phyloP scores from a whole-genome alignment of 164 flowering plant genomes.

The Pachysandra terminalis region DNA sequence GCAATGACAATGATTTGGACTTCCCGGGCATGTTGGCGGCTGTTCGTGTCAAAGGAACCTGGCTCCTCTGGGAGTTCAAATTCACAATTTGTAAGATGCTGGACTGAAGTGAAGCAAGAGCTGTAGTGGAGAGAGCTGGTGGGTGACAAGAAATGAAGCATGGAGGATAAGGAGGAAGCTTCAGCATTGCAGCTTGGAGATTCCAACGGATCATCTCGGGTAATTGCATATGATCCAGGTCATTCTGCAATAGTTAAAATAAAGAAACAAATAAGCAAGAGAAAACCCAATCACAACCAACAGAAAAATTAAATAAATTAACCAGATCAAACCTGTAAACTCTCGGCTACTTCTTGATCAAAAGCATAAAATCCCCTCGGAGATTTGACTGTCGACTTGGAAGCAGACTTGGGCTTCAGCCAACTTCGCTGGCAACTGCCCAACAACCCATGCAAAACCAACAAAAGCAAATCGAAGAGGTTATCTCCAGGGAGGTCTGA shows the following conservation, averaged over 20 bases:
- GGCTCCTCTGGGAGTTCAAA: constrained; percentile 36
- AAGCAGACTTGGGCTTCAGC: constrained; percentile 53
- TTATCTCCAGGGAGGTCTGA: constrained; percentile 47
- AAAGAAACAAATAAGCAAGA: constrained; percentile 6
- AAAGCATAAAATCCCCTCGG: constrained; percentile 47
- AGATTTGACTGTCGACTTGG: constrained; percentile 45
- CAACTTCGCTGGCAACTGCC: constrained; percentile 78
- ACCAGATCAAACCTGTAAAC: constrained; percentile 62
- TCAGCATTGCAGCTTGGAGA: constrained; percentile 91
- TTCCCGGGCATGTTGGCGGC: constrained; percentile 36
- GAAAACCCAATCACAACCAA: too few species aligned
- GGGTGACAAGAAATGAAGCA: constrained; percentile 63
- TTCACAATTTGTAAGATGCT: constrained; percentile 30
- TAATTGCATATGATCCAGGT: constrained; percentile 80
- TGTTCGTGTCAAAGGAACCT: constrained; percentile 29
- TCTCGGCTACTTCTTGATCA: constrained; percentile 74
- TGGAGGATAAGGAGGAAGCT: constrained; percentile 44
- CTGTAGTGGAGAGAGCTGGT: constrained; percentile 47
- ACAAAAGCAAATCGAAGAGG: constrained; percentile 72
- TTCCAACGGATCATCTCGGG: constrained; percentile 80
- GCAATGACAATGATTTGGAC: constrained; percentile 38
- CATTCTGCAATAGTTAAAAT: constrained; percentile 54
- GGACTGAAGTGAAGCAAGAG: constrained; percentile 54
- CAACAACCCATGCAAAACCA: constrained; percentile 79
- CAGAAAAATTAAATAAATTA: too few species aligned